phyloP scores from a whole-genome alignment of 1,139 yeast genomes.

The Geotrichum phurueaensis region DNA sequence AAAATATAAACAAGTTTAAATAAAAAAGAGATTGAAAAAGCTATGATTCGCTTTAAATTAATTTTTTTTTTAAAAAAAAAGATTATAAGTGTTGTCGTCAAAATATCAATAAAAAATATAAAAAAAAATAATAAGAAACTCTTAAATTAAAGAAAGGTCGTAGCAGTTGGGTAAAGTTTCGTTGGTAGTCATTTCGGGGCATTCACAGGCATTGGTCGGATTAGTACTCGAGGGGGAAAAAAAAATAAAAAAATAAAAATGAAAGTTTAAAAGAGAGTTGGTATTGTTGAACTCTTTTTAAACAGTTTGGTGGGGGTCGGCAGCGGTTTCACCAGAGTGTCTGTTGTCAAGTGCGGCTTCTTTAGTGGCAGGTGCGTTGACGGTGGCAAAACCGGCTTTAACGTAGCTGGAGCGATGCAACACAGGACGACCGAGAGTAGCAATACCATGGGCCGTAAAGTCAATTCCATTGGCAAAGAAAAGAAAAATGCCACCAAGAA shows the following conservation, averaged over 20 bases:
- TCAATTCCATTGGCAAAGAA: conserved; percentile 21
- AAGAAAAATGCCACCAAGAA: conserved; percentile 37
- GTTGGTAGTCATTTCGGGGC: not conserved
- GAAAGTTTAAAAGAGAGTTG: not conserved
- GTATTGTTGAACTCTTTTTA: not conserved
- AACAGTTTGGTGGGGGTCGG: not conserved
- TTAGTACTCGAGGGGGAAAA: not conserved
- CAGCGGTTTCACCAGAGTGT: conserved; percentile 8
- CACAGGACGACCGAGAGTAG: conserved; percentile 20
- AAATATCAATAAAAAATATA: too few relatives aligned
- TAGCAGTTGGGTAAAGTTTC: not conserved
- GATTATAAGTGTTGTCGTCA: not conserved
- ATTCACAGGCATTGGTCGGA: not conserved
- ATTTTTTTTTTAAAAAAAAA: too few relatives aligned
- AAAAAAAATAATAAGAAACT: not conserved
- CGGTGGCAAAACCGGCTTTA: not conserved
- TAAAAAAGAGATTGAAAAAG: too few relatives aligned
- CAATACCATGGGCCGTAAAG: conserved; percentile 23
- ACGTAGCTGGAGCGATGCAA: conserved; percentile 20
- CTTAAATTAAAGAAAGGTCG: not conserved
- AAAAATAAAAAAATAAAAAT: not conserved
- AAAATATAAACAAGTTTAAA: too few relatives aligned
- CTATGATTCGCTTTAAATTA: too few relatives aligned
- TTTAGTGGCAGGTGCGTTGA: not conserved
- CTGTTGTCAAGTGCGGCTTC: not conserved